These are phyloP conservation scores for Ogataea trehaloabstinens DNA, from an alignment of 805 yeast genomes.

Conservation along the genomic window DNA sequence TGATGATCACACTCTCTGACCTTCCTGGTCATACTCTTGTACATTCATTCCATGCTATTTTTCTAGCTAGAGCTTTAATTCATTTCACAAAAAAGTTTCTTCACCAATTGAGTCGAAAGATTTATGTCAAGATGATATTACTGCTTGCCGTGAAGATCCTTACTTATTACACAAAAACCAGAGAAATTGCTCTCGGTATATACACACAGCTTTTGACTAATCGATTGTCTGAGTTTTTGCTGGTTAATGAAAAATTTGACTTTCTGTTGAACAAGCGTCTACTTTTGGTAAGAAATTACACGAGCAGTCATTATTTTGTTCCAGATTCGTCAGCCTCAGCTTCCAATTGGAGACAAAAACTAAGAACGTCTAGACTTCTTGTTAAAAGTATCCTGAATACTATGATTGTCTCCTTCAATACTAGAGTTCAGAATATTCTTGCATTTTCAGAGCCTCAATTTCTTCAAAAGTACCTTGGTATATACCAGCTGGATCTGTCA, in stretches of 20 bases:
- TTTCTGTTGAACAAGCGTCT: conserved; percentile 8
- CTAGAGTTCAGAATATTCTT: conserved; percentile 12
- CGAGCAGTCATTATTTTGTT: conserved; percentile 8
- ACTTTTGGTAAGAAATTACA: conserved; percentile 7
- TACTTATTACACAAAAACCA: conserved; percentile 15
- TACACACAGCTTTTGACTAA: conserved; percentile 19
- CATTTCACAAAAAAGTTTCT: conserved; percentile 12
- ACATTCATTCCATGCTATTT: conserved; percentile 19
- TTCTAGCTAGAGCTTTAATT: conserved; percentile 18
- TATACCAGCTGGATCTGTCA: conserved; percentile 26
- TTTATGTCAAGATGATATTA: conserved; percentile 11
- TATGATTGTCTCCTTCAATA: conserved; percentile 19
- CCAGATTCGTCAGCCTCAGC: conserved; percentile 3
- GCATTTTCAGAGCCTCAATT: conserved; percentile 17
- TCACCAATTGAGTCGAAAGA: background rate
- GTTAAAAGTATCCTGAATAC: conserved; percentile 18
- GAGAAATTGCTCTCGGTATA: conserved; percentile 16
- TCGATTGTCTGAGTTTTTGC: conserved; percentile 14
- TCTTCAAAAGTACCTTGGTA: conserved; percentile 21
- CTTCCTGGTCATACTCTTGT: conserved; percentile 19
- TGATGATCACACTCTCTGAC: conserved; percentile 10
- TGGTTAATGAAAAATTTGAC: conserved; percentile 17
- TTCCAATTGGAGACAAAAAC: conserved; percentile 5
- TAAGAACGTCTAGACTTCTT: conserved; percentile 12
- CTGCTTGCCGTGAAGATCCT: conserved; percentile 16